These are phyloP conservation scores for Macrolepiota dolichaula DNA, from an alignment of 768 basidiomycete genomes.

Conservation along the genomic window DNA sequence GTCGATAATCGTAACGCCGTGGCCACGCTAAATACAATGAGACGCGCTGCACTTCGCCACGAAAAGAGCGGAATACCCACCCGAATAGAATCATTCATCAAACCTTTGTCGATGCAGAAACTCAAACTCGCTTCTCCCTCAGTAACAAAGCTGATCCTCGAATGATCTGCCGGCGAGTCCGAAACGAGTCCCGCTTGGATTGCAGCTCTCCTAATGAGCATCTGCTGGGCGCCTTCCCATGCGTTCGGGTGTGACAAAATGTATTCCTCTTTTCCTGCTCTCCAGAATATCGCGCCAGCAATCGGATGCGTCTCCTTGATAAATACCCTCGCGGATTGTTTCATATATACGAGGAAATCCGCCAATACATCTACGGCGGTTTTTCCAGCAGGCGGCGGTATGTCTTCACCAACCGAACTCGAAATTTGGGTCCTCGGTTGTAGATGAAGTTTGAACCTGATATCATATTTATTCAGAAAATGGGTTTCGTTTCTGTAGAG, in stretches of 20 bases:
- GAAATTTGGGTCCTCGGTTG: constrained; percentile 10
- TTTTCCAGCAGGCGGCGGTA: constrained; percentile 24
- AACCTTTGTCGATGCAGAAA: constrained; percentile 30
- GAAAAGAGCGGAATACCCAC: not conserved
- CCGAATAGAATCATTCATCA: constrained; percentile 11
- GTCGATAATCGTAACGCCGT: constrained; percentile 51
- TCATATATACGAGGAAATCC: constrained; percentile 40
- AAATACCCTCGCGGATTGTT: constrained; percentile 30
- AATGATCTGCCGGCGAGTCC: constrained; percentile 24
- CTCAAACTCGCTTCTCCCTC: constrained; percentile 56
- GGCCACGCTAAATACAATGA: constrained; percentile 29
- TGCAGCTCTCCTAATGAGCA: constrained; percentile 44
- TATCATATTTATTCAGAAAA: constrained; percentile 8
- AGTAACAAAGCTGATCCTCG: constrained; percentile 45
- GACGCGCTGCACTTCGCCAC: not conserved
- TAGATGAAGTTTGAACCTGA: constrained; percentile 27
- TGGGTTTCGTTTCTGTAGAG: not conserved
- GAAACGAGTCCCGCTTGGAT: constrained; percentile 41
- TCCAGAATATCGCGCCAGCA: constrained; percentile 24
- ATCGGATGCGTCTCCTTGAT: constrained; percentile 36
- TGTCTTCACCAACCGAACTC: not conserved
- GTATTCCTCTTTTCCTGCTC: constrained; percentile 28
- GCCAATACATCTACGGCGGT: constrained; percentile 32
- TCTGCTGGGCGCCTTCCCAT: constrained; percentile 52
- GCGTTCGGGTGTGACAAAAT: constrained; percentile 50